Base-by-base conservation (phyloP, 306 rosid genomes). In the Adenanthera pavonina region DNA sequence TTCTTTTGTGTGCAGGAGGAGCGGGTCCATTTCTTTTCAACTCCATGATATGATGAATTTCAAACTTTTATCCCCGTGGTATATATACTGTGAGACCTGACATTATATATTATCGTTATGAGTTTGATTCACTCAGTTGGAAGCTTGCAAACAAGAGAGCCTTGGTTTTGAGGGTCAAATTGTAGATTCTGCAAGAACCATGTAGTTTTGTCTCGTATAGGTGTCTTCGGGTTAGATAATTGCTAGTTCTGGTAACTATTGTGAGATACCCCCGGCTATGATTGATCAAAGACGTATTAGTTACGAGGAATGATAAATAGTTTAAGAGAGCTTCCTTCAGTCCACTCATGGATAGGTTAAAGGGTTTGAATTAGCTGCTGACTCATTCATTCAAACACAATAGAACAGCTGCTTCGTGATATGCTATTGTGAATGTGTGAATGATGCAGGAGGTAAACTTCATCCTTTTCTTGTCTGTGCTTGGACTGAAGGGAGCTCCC, bases 401-500 rank as follows among this genome's bases (percentile, higher is more conserved):
- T 93, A 91, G 97, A 86, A 60, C n/a, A 30, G 78, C 11, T 20
- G 35, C 74, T 70, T 41, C 8, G 43, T 57, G 72, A 47, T 6
- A 67, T 67, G 73, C 92, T 89, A 90, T 89, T 80, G 89, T 78
- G 97, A 84, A 87, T 93, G 97, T 87, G 92, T 93, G 97, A 93
- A 93, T 93, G 97, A 93, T 84, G 92, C 91, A 80, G 97, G 97
- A 93, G 97, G 53, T 90, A 82, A 91, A 76, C 49, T 89, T 91
- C 92, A 79, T 85, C 82, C 89, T 87, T 82, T 86, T 86, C 90
- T 85, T 84, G 49, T 88, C 94, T 87, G 2, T 93, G 92, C 97
- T 93, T 93, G 97, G 97, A 93, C 97, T 93, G 97, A 93, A 93
- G 97, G 97, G 97, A 93, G 97, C 97, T 93, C 97, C 97, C 96